phyloP scores from a whole-genome alignment of 805 yeast species.

The Candida ortonii region DNA sequence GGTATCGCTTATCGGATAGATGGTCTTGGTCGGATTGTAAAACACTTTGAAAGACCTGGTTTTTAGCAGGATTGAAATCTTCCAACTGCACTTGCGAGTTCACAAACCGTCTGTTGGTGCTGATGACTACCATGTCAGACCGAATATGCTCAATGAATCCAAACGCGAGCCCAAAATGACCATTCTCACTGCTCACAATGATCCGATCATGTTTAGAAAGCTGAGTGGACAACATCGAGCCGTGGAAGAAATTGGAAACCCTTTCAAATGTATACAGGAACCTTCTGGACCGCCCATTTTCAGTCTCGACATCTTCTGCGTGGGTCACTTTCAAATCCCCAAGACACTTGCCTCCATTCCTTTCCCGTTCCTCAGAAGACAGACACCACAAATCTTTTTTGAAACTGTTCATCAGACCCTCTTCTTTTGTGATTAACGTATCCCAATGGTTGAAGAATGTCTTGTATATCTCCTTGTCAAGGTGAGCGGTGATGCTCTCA shows the following conservation, averaged over 20 bases:
- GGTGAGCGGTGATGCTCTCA: conserved; percentile 48
- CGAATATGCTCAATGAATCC: conserved; percentile 53
- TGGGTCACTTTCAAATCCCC: conserved; percentile 46
- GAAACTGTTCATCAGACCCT: conserved; percentile 47
- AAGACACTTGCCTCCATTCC: conserved; percentile 54
- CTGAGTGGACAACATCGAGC: conserved; percentile 41
- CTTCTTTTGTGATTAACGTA: conserved; percentile 68
- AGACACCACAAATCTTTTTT: conserved; percentile 70
- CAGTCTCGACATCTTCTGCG: conserved; percentile 24
- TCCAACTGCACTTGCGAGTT: conserved; percentile 37
- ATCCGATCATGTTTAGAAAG: conserved; percentile 59
- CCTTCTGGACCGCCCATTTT: conserved; percentile 14
- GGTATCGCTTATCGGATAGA: conserved; percentile 35
- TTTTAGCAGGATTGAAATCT: conserved; percentile 41
- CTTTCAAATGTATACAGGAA: conserved; percentile 52
- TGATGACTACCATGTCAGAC: conserved; percentile 42
- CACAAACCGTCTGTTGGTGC: conserved; percentile 51
- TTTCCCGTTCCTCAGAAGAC: conserved; percentile 58
- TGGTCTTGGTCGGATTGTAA: conserved; percentile 26
- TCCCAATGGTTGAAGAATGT: conserved; percentile 75
- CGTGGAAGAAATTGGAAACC: conserved; percentile 12
- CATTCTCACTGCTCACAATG: conserved; percentile 73
- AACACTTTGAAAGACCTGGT: conserved; percentile 54
- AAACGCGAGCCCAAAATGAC: conserved; percentile 69
- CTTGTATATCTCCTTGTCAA: conserved; percentile 40